Conservation (phyloP, 192 early-diverging fungal genomes). For the Linnemannia zychae region DNA sequence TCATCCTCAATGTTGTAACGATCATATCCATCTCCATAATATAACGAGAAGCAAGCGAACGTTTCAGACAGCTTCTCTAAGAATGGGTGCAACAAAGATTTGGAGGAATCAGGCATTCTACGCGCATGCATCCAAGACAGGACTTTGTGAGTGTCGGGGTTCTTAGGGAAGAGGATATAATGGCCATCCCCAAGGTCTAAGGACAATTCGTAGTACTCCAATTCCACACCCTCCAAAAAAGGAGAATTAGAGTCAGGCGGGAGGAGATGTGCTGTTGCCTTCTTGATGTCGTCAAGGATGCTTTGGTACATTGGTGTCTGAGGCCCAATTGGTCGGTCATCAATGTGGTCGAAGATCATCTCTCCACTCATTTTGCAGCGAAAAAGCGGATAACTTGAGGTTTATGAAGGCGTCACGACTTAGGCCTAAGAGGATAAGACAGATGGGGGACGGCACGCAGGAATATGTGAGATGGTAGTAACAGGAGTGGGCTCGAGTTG, state of each 20-base stretch:
- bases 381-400: background rate
- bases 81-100: background rate
- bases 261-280: constrained; percentile 7
- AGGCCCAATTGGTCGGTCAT: background rate
- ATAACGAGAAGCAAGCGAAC: constrained; percentile 14
- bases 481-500: background rate
- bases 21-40: constrained; percentile 13
- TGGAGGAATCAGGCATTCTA: constrained; percentile 2
- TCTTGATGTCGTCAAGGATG: constrained; percentile 15
- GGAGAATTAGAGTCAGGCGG: constrained; percentile 6
- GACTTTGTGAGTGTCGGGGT: constrained; percentile 18
- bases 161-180: constrained; percentile 15
- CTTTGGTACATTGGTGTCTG: constrained; percentile 1
- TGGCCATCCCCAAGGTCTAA: constrained; percentile 4
- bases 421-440: background rate
- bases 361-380: constrained; percentile 19
- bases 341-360: constrained; percentile 20
- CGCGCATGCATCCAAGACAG: constrained; percentile 3
- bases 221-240: constrained; percentile 5
- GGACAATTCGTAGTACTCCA: constrained; percentile 9
- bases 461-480: constrained; percentile 2
- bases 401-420: constrained; percentile 8
- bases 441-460: constrained; percentile 5
- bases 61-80: background rate
- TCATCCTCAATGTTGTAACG: background rate